A percentile compares a stretch with the other conserved stretches of the same genome.
Conservation (phyloP, 441 rosid genomes). For the Populus hybrid region DNA sequence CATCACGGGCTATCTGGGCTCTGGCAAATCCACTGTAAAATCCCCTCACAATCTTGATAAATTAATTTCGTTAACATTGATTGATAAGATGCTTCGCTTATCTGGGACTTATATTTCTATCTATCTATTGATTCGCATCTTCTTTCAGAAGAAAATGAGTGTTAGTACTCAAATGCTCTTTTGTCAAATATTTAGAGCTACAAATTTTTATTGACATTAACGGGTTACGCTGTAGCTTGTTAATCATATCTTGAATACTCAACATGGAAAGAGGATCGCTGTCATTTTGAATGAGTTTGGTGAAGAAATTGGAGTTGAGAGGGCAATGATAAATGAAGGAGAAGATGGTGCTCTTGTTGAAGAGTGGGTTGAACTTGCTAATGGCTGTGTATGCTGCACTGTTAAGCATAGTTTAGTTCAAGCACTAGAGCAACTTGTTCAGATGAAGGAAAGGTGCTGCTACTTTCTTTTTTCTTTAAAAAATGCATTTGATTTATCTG, state of each 20-base stretch:
- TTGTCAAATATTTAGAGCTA: too few species aligned
- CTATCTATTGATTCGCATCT: too few species aligned
- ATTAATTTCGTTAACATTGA: too few species aligned
- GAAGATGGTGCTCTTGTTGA: constrained; percentile 84
- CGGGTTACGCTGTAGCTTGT: constrained; percentile 53
- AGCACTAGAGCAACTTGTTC: constrained; percentile 92
- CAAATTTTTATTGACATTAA: background rate
- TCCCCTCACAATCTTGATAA: background rate
- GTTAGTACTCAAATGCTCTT: background rate
- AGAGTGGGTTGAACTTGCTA: constrained; percentile 96
- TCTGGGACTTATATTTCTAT: background rate
- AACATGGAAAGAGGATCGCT: constrained; percentile 90
- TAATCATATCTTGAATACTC: constrained; percentile 66
- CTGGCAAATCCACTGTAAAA: constrained; percentile 93
- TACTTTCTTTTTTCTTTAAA: background rate
- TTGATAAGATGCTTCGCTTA: background rate
- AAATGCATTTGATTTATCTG: too few species aligned
- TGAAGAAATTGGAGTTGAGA: constrained; percentile 97
- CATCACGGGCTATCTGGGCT: constrained; percentile 93
- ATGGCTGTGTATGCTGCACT: constrained; percentile 92
- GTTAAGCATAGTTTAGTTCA: constrained; percentile 96
- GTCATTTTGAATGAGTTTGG: constrained; percentile 98
- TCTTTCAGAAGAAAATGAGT: background rate
- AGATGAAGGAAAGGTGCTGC: constrained; percentile 66
- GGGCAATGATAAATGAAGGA: constrained; percentile 97